phyloP scores from a whole-genome alignment of 2,329 filamentous ascomycete species.

The Ophiostoma montium region DNA sequence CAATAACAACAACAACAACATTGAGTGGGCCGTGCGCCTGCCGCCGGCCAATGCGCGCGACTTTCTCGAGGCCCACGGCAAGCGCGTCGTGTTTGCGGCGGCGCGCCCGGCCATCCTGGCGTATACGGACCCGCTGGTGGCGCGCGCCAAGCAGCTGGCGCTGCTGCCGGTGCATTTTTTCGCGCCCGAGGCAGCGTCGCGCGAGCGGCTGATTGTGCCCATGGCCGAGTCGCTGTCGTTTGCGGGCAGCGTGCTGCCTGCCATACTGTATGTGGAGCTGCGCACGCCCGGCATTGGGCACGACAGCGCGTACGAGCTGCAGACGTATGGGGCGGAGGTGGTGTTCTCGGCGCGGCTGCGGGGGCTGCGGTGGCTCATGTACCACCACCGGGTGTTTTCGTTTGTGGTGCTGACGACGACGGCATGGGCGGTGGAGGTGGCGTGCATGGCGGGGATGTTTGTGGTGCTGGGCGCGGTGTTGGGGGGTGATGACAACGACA shows the following conservation, averaged over 20 bases:
- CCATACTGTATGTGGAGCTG: conserved; percentile 45
- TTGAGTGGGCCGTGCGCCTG: conserved; percentile 16
- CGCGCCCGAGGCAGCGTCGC: conserved; percentile 46
- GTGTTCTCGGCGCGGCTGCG: conserved; percentile 60
- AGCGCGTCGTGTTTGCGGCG: conserved; percentile 43
- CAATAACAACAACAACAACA: background rate
- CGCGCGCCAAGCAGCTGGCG: conserved; percentile 43
- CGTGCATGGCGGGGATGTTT: conserved; percentile 54
- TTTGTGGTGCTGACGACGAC: conserved; percentile 52
- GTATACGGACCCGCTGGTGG: conserved; percentile 59
- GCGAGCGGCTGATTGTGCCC: conserved; percentile 45
- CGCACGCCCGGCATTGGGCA: conserved; percentile 27
- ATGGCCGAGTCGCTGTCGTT: conserved; percentile 68
- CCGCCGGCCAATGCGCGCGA: conserved; percentile 14
- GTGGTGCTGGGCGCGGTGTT: conserved; percentile 28
- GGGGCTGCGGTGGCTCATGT: conserved; percentile 76
- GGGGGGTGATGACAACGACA: background rate
- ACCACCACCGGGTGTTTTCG: conserved; percentile 58
- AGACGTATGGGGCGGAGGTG: conserved; percentile 59
- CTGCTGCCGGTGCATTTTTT: conserved; percentile 57
- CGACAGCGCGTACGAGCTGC: conserved; percentile 37
- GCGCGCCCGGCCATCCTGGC: conserved; percentile 66
- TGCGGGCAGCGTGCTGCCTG: conserved; percentile 26
- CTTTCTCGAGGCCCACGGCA: conserved; percentile 22
- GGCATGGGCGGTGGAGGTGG: conserved; percentile 68